Base-by-base conservation (phyloP, 2,329 filamentous ascomycete species). In the Stemphylium lycopersici region DNA sequence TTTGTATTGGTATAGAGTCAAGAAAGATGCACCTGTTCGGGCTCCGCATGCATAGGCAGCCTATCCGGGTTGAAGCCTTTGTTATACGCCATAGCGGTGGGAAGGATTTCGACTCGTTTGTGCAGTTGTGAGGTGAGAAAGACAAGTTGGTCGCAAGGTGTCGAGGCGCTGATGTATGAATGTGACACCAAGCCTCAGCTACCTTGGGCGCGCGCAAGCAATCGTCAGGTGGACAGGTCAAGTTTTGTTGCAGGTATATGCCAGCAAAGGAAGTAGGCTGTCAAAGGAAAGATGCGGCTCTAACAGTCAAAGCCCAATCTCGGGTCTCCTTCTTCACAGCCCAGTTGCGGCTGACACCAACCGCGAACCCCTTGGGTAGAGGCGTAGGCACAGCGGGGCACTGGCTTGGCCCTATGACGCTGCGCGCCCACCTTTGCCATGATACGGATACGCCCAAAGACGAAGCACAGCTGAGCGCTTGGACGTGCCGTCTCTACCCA, bases 1-100 rank as follows among this genome's bases (percentile, higher is more conserved):
- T 22, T 13, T 33, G 36, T 47, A 31, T 11, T 15, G 29, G 22
- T n/a, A 15, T 29, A 33, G 6, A 16, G 6, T 18, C 8, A 8
- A 5, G 2, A 66, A 29, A 78, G 78, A 66, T 68, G 52, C 80
- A 88, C 87, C 77, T 85, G 81, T 63, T 91, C 89, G 38, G 90
- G 89, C 77, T 92, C 89, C 57, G 88, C 89, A 73, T 91, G 90
- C 90, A 91, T 91, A 73, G 93, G 93, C 61, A 99, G 86, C 73
- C 92, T 90, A 81, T 99, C 93, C 31, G 93, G 93, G 76, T 99
- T 96, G 80, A 92, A 95, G 51, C 89, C 86, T 76, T 87, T 87
- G 79, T 96, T 96, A 83, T 98, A 98, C 52, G 93, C 93, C 93
- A 98, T 98, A 57, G 73, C 62, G 32, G 36, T 15, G 37, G 20